A percentile compares a stretch with the other conserved stretches of the same genome.
These are phyloP conservation scores for Candida multigemmis DNA, from an alignment of 805 yeast species.

Conservation along the genomic window DNA sequence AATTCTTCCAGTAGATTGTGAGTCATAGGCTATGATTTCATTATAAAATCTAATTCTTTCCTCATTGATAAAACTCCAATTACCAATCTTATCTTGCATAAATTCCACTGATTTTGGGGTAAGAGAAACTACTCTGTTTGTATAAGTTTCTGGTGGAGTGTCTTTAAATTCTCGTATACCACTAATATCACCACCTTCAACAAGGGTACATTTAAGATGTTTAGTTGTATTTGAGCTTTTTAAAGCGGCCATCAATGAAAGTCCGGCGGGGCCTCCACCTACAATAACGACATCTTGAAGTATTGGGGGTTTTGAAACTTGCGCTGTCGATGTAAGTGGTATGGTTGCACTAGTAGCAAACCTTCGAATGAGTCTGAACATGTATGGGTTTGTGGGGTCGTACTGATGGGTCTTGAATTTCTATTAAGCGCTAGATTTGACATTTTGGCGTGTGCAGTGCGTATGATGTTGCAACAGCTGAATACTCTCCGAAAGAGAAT, in stretches of 20 bases:
- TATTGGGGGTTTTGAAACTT: no score
- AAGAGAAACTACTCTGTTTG: slow-evolving; percentile 78
- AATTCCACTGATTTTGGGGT: slow-evolving; percentile 74
- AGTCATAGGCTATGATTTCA: slow-evolving; percentile 80
- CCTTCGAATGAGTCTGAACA: no score
- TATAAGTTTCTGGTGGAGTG: slow-evolving; percentile 40
- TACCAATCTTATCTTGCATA: slow-evolving; percentile 56
- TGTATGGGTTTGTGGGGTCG: no score
- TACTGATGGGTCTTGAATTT: no score
- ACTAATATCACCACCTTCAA: slow-evolving; percentile 63
- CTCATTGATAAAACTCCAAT: slow-evolving; percentile 59
- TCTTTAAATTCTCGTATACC: slow-evolving; percentile 38
- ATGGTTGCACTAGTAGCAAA: no score
- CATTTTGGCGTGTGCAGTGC: no score
- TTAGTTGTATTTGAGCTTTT: slow-evolving; percentile 57
- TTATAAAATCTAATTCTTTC: slow-evolving; percentile 78
- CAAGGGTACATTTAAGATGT: slow-evolving; percentile 51
- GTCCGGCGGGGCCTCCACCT: slow-evolving; percentile 97
- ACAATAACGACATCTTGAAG: slow-evolving; percentile 71
- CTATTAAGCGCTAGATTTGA: no score
- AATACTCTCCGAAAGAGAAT: no score
- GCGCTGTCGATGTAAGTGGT: no score
- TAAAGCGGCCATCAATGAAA: slow-evolving; percentile 75
- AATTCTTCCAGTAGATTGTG: slow-evolving; percentile 53
- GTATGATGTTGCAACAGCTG: no score